These are phyloP conservation scores for Drechslera avenae DNA, from an alignment of 2,329 filamentous ascomycete species.

Conservation along the genomic window DNA sequence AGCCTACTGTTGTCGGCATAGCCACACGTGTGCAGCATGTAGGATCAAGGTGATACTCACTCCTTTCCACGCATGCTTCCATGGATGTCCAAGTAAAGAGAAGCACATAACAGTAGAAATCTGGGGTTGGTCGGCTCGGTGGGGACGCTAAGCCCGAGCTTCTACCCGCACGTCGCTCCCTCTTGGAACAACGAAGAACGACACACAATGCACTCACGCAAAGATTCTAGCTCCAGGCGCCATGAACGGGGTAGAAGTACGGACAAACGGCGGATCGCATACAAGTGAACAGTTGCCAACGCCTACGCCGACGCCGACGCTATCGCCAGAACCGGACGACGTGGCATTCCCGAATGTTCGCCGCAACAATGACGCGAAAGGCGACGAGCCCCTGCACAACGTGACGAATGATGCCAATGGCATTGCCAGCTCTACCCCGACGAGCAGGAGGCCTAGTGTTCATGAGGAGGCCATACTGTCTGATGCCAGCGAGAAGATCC, in stretches of 20 bases:
- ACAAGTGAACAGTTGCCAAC: constrained; percentile 36
- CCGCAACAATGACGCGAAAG: constrained; percentile 15
- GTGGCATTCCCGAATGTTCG: constrained; percentile 19
- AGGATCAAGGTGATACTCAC: too few species aligned
- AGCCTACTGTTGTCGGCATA: background rate
- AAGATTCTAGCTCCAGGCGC: constrained; percentile 19
- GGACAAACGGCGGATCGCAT: constrained; percentile 23
- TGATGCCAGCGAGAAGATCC: constrained; percentile 40
- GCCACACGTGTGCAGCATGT: background rate
- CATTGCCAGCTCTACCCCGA: constrained; percentile 17
- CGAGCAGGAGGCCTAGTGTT: constrained; percentile 26
- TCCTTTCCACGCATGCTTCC: background rate
- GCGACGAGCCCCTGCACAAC: constrained; percentile 13
- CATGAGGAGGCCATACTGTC: constrained; percentile 42
- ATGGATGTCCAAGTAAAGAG: background rate
- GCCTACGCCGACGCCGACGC: constrained; percentile 35
- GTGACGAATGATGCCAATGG: constrained; percentile 18
- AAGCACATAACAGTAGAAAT: background rate
- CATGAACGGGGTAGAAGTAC: constrained; percentile 39
- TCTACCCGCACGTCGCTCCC: constrained; percentile 6
- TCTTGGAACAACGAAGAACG: background rate
- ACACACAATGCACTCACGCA: constrained; percentile 24
- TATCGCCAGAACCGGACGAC: constrained; percentile 34
- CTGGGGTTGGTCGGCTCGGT: constrained; percentile 5
- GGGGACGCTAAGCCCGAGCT: constrained; percentile 9